Percentiles rank a stretch among this genome's conserved stretches.
These are phyloP conservation scores for Penicillium coprophilum DNA, from an alignment of 495 filamentous ascomycete species.

Conservation along the genomic window DNA sequence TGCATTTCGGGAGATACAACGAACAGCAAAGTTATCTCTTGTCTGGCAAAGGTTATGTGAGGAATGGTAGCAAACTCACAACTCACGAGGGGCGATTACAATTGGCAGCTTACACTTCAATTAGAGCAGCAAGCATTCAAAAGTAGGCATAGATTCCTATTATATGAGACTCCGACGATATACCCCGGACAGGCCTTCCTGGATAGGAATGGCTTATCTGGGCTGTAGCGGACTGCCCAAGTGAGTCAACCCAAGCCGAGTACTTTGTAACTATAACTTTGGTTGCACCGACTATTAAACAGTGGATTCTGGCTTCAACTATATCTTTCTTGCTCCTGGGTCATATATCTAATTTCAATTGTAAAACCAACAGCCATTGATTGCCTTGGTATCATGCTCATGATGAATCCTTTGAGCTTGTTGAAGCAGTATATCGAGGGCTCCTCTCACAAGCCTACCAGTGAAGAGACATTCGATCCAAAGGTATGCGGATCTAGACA, in stretches of 20 bases:
- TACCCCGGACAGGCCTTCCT: slow-evolving; percentile 11
- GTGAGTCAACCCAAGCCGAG: not conserved
- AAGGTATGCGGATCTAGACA: slow-evolving; percentile 5
- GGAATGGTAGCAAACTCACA: not conserved
- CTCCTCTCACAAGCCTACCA: not conserved
- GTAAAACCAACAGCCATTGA: not conserved
- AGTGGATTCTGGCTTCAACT: not conserved
- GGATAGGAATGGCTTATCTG: slow-evolving; percentile 7
- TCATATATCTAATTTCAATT: not conserved
- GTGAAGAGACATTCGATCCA: slow-evolving; percentile 13
- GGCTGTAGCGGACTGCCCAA: not conserved
- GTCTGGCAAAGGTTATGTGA: not conserved
- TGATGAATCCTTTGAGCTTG: slow-evolving; percentile 1
- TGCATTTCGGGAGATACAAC: not conserved
- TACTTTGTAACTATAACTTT: slow-evolving; percentile 1
- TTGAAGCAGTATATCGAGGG: not conserved
- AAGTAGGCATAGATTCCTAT: slow-evolving; percentile 12
- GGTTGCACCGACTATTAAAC: not conserved
- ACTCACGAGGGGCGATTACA: not conserved
- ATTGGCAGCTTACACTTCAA: not conserved
- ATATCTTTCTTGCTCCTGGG: not conserved
- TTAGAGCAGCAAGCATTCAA: not conserved
- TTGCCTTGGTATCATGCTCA: not conserved
- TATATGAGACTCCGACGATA: not conserved
- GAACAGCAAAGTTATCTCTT: not conserved